A percentile compares a stretch with the other conserved stretches of the same genome.
Conservation (phyloP, 129 eudicot species). For the Ambrosia trifida region DNA sequence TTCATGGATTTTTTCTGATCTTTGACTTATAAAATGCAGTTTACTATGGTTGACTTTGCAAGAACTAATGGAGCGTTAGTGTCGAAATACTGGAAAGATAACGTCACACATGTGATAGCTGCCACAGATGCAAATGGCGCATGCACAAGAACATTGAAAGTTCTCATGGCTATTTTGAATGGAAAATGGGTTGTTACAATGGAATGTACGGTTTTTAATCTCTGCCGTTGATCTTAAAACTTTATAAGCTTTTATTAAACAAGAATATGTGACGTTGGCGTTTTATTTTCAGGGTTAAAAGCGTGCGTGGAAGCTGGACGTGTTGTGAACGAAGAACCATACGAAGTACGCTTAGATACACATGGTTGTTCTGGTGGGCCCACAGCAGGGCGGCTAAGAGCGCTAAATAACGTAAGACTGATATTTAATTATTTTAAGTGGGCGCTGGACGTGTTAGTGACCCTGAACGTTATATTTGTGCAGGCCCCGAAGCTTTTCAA, state of each 20-base stretch:
- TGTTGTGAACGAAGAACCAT: conserved; percentile 62
- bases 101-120: conserved; percentile 89
- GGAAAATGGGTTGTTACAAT: conserved; percentile 81
- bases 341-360: conserved; percentile 68
- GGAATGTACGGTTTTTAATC: conserved; percentile 57
- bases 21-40: conserved; percentile 39
- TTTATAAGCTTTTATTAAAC: background rate
- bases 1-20: background rate
- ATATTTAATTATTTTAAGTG: background rate
- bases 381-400: conserved; percentile 66
- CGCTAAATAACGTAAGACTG: conserved; percentile 46
- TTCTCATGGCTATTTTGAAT: conserved; percentile 85
- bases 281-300: conserved; percentile 59
- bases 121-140: conserved; percentile 80
- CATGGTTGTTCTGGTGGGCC: conserved; percentile 83
- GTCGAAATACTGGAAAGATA: conserved; percentile 58
- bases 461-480: conserved; percentile 12
- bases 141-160: conserved; percentile 76
- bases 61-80: conserved; percentile 57
- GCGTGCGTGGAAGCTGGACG: conserved; percentile 52
- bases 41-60: conserved; percentile 64
- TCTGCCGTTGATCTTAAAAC: background rate
- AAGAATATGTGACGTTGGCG: background rate
- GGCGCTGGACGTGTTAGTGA: background rate
- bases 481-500: conserved; percentile 77